These are phyloP conservation scores for Podaxis sp. DNA, from an alignment of 768 basidiomycete species.

Conservation along the genomic window DNA sequence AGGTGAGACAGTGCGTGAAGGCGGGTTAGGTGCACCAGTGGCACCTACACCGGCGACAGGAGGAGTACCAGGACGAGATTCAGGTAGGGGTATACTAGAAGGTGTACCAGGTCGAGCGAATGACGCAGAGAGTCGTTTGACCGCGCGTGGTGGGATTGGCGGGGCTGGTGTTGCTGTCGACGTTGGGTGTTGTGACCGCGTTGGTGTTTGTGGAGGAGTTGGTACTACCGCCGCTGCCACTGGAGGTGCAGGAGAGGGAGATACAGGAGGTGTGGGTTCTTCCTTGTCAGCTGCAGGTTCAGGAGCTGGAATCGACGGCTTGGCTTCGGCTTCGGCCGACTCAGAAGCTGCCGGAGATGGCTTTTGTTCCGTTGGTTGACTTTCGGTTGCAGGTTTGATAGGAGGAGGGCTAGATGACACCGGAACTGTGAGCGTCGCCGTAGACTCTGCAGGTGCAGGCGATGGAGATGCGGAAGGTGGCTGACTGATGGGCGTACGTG, in stretches of 20 bases:
- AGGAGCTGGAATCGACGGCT: background rate
- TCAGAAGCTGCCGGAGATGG: background rate
- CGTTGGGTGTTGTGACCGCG: slow-evolving; percentile 12
- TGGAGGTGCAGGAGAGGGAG: background rate
- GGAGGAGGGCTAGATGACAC: background rate
- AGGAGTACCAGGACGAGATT: slow-evolving; percentile 44
- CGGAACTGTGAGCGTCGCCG: background rate
- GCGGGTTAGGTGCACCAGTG: slow-evolving; percentile 16
- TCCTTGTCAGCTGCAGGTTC: background rate
- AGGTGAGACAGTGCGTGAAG: slow-evolving; percentile 38
- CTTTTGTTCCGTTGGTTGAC: background rate
- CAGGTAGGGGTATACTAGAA: slow-evolving; percentile 39
- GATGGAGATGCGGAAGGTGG: slow-evolving; percentile 3
- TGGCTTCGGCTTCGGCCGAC: background rate
- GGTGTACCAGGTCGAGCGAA: slow-evolving; percentile 28
- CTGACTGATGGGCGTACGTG: slow-evolving; percentile 18
- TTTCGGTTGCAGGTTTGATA: background rate
- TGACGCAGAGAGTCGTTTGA: slow-evolving; percentile 15
- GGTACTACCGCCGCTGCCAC: background rate
- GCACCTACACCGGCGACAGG: slow-evolving; percentile 13
- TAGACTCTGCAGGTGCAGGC: background rate
- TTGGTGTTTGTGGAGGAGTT: slow-evolving; percentile 13
- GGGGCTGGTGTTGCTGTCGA: slow-evolving; percentile 13
- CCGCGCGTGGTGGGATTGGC: slow-evolving; percentile 10
- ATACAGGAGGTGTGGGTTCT: background rate